Evolutionary conservation across 352 stramenopile species (phyloP).

Genomic region (Pythium plurisporium): DNA sequence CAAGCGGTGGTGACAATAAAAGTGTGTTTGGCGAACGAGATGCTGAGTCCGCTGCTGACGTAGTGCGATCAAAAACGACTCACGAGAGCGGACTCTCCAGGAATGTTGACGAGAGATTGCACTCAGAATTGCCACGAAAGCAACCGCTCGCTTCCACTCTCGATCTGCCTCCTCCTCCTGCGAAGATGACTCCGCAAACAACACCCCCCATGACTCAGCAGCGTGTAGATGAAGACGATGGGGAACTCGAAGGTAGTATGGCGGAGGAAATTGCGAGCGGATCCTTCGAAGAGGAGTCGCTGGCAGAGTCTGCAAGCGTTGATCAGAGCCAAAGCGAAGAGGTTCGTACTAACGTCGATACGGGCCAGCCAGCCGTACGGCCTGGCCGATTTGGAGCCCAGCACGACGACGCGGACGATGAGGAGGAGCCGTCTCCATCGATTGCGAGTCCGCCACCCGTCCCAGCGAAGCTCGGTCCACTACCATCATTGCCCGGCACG

Average conservation of each 20-base stretch:
- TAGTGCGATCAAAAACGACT: background rate
- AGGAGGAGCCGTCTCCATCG: slow-evolving; percentile 20
- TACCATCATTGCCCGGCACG: slow-evolving; percentile 12
- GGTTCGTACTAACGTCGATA: background rate
- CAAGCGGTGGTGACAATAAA: background rate
- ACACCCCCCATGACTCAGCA: background rate
- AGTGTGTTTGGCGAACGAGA: background rate
- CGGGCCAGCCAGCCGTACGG: background rate
- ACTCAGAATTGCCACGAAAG: background rate
- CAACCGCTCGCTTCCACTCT: background rate
- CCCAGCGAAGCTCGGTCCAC: slow-evolving; percentile 3
- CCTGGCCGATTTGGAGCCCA: slow-evolving; percentile 12
- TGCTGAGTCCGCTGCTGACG: background rate
- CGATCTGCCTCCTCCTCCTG: background rate
- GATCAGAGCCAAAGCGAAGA: slow-evolving; percentile 10
- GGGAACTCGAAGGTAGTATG: slow-evolving; percentile 44
- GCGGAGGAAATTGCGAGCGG: slow-evolving; percentile 49
- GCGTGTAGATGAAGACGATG: slow-evolving; percentile 22
- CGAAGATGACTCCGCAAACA: background rate
- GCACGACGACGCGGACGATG: slow-evolving; percentile 14
- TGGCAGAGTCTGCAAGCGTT: slow-evolving; percentile 25
- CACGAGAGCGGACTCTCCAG: background rate
- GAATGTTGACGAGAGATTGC: background rate
- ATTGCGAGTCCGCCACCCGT: slow-evolving; percentile 18
- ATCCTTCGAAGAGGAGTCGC: slow-evolving; percentile 57